These are phyloP conservation scores for Hortiboletus campestris DNA, from an alignment of 768 basidiomycete species.

Conservation along the genomic window DNA sequence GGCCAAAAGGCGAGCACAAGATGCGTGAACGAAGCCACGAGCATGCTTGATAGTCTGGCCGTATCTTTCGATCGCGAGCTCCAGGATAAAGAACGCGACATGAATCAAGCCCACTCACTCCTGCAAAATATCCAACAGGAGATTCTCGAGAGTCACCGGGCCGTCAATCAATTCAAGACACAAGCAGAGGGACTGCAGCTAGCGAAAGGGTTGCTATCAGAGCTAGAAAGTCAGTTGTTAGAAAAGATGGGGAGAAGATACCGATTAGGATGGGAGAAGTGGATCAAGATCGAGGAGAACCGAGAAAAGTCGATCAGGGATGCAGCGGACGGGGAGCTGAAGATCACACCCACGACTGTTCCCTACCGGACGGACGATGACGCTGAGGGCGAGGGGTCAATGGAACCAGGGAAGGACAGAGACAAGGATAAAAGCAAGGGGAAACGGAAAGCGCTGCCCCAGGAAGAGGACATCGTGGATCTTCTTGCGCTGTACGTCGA, in stretches of 20 bases:
- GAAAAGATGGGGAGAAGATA: conserved; percentile 80
- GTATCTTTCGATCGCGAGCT: conserved; percentile 90
- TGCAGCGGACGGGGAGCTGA: conserved; percentile 56
- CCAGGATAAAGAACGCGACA: conserved; percentile 87
- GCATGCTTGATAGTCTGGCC: conserved; percentile 85
- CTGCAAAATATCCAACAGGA: conserved; percentile 86
- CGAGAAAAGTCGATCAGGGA: conserved; percentile 71
- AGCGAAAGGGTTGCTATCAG: conserved; percentile 55
- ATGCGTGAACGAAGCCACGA: conserved; percentile 80
- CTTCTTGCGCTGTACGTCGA: conserved; percentile 55
- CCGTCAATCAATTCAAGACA: conserved; percentile 63
- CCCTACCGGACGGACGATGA: conserved; percentile 49
- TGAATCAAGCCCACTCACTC: conserved; percentile 84
- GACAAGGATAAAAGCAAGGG: conserved; percentile 52
- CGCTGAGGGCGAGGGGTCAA: conserved; percentile 39
- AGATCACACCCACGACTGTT: conserved; percentile 44
- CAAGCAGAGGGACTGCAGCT: conserved; percentile 67
- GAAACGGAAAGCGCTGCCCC: conserved; percentile 50
- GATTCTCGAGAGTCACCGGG: conserved; percentile 79
- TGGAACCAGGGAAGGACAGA: conserved; percentile 33
- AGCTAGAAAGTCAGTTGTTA: conserved; percentile 63
- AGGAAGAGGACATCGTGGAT: conserved; percentile 63
- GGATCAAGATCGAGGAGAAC: conserved; percentile 81
- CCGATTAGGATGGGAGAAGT: conserved; percentile 88
- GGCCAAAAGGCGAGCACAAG: conserved; percentile 85